phyloP scores from a whole-genome alignment of 208 protist species.

The Lotmaria passim region DNA sequence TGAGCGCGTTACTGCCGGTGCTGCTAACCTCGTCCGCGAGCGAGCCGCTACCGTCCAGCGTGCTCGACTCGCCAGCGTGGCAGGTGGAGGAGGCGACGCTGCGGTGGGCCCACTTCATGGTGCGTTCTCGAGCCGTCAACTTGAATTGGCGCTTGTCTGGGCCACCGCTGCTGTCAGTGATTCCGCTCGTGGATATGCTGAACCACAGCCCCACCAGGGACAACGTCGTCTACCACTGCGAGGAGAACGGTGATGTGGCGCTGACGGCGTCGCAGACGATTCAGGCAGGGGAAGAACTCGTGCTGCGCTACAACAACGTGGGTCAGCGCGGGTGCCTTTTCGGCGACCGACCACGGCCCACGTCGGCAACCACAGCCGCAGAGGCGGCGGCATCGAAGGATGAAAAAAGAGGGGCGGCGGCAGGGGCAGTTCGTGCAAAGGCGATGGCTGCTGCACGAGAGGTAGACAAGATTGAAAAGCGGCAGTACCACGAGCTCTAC shows the following conservation, averaged over 20 bases:
- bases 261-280: slow-evolving; percentile 65
- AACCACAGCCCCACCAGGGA: slow-evolving; percentile 61
- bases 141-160: slow-evolving; percentile 30
- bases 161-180: slow-evolving; percentile 44
- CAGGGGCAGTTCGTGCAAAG: not conserved
- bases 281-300: slow-evolving; percentile 65
- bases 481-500: slow-evolving; percentile 44
- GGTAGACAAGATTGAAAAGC: slow-evolving; percentile 39
- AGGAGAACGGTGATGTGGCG: slow-evolving; percentile 35
- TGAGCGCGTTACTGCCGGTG: slow-evolving; percentile 41
- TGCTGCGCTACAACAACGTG: slow-evolving; percentile 71
- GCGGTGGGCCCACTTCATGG: slow-evolving; percentile 87
- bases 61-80: slow-evolving; percentile 14
- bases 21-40: slow-evolving; percentile 12
- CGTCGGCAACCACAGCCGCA: not conserved
- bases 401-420: not conserved
- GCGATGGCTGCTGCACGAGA: slow-evolving; percentile 35
- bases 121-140: slow-evolving; percentile 82
- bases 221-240: slow-evolving; percentile 67
- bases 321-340: slow-evolving; percentile 80
- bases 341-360: slow-evolving; percentile 22
- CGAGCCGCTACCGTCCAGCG: not conserved
- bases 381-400: not conserved
- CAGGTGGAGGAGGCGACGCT: slow-evolving; percentile 42
- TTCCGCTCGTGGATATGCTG: slow-evolving; percentile 87